Evolutionary conservation across 495 filamentous ascomycete species (phyloP), one percentile per base, ranked within the genome.

Genomic region (Immersiella caudata): DNA sequence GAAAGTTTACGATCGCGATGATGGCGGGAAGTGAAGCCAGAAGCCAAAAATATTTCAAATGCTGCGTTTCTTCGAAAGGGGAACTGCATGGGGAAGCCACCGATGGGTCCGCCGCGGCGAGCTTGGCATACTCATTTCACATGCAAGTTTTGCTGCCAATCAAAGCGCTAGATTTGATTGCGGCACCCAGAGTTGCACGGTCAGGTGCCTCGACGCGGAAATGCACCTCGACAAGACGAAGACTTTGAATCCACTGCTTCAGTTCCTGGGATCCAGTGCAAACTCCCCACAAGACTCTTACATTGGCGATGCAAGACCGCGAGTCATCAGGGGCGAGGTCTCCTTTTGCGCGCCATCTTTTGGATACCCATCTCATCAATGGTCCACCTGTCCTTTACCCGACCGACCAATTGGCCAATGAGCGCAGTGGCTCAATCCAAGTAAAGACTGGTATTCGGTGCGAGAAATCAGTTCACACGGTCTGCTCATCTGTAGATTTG

Each of bases 11-110:
- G 54, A 65, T 65, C 51, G 26, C 27, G 54, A 46, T 40, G 63
- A 35, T 58, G 51, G 51, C 63, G 40, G 52, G 22, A 49, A 57
- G 20, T 46, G 26, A 57, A 40, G 54, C 52, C 21, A 21, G 61
- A 40, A 57, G 26, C n/a, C 27, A 59, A 69, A 69, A 69, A 65
- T 65, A 65, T 65, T 69, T 62, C 60, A 25, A 66, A 22, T 22
- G 29, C 29, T 25, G 55, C 57, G 58, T 63, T 54, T 62, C 27
- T 29, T 63, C 52, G 20, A 62, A 68, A 68, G 63, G 60, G 66
- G 66, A 60, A 64, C 21, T 46, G 55, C 63, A 57, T 65, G 63
- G 63, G 63, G 63, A 65, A 65, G 29, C 63, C 52, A 51, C 61
- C 61, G 49, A 63, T 14, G 24, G 61, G 50, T 40, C 52, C 63